Evolutionary conservation across 768 basidiomycete species (phyloP), one percentile per base, ranked within the genome.

Genomic region (Hortiboletus campestris): DNA sequence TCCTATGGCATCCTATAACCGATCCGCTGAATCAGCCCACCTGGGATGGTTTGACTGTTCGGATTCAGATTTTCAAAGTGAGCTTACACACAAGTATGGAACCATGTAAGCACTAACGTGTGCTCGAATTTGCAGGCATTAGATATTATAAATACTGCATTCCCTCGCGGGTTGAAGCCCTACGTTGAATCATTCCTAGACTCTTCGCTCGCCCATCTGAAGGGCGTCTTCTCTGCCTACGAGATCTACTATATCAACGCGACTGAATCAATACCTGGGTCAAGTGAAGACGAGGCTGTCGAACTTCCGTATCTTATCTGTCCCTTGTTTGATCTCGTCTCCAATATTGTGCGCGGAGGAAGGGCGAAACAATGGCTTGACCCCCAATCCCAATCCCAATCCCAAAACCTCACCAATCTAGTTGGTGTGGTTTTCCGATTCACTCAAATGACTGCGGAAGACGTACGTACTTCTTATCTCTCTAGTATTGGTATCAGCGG

Each of bases 21-120:
- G 94, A 95, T 64, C 76, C 89, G 4, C 67, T 77, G 16, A 78
- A 78, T 45, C 74, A 76, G 6, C 68, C 76, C 20, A 82, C 83
- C 48, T 98, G 95, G 94, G 92, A 96, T 69, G 83, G 82, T 7
- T 71, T 99, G 10, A 76, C 85, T 7, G 78, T 98, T 50, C 80
- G 89, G 46, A 84, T 88, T 40, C 90, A 98, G 66, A 78, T 96
- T 45, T 96, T 92, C 77, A 88, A 86, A 74, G 94, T 93, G 63
- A 57, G 76, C 51, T 1, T 8, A 10, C 19, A 7, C 8, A 22
- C 31, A 5, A n/a, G 32, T 29, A 22, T 6, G 20, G 22, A 10
- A 17, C 35, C 7, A 19, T 47, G n/a, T 53, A 17, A 31, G 41
- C 34, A 43, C 53, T 58, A 11, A 65, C 31, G 14, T 25, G 16